Evolutionary conservation across 176 grass and related monocot species (phyloP).

Genomic region (Aegilops bicornis): DNA sequence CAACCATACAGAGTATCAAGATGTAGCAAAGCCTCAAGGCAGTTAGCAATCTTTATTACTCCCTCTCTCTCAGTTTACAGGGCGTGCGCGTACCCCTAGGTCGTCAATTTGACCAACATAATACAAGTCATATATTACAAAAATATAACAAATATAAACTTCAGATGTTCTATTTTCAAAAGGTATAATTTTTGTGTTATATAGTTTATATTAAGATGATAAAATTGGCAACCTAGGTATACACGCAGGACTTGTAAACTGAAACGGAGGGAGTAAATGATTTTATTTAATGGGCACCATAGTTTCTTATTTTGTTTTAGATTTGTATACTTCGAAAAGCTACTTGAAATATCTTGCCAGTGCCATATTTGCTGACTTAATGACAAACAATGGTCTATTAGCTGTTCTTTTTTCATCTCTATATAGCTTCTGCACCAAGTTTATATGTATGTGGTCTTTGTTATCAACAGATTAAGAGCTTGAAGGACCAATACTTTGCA

Average conservation of each 20-base stretch:
- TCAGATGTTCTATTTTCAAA: too few species aligned
- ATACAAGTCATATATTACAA: too few species aligned
- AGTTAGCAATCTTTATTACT: background rate
- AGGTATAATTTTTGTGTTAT: too few species aligned
- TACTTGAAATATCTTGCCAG: background rate
- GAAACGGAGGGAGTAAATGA: too few species aligned
- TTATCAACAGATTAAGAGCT: constrained; percentile 60
- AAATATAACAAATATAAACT: too few species aligned
- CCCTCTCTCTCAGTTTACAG: too few species aligned
- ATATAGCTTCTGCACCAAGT: background rate
- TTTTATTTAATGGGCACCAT: background rate
- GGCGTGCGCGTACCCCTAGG: too few species aligned
- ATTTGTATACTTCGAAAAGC: constrained; percentile 1
- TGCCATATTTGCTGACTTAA: background rate
- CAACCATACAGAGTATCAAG: background rate
- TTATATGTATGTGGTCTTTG: constrained; percentile 12
- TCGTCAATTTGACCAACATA: too few species aligned
- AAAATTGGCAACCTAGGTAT: too few species aligned
- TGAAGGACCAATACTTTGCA: constrained; percentile 69
- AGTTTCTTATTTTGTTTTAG: constrained; percentile 9
- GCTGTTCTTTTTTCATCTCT: background rate
- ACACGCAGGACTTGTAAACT: too few species aligned
- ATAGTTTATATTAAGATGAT: too few species aligned
- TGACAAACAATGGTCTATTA: background rate
- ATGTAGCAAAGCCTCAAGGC: background rate